Base-by-base conservation (phyloP, 2,329 filamentous ascomycete species). In the Raffaelea deltoideospora region DNA sequence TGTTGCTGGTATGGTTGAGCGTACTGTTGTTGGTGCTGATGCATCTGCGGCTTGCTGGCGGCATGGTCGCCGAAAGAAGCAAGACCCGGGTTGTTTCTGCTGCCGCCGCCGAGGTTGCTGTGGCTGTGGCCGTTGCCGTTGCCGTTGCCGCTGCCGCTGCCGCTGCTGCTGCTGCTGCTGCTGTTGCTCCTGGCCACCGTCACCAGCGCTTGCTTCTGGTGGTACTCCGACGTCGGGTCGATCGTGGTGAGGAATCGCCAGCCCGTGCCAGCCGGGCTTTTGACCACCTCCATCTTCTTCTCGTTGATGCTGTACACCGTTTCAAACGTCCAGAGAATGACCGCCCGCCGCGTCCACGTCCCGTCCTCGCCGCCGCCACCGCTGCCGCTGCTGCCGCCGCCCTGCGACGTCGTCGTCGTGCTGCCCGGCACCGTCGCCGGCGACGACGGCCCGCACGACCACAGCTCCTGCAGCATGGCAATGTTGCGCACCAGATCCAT, bases 391-490 rank as follows among this genome's bases (percentile, higher is more conserved):
- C 10, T 10, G 32, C 24, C 26, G 19, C 20, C 19, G 29, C 17
- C 29, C 17, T 29, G 34, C 17, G 26, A 41, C 4, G 33, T 9
- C 7, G 33, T 10, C 5, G 8, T 10, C 22, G 22, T 26, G 22
- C 21, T 23, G 30, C 11, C 6, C 37, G 9, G n/a, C 4, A 29
- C 23, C 18, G 50, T 51, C 57, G 37, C 18, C 13, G 34, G 9
- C 11, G 45, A 33, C 13, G 62, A 60, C 6, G 64, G 64, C 4
- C 67, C 53, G 11, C 60, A 56, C 4, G 70, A 76, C 64, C 67
- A 76, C 26, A 78, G 62, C 57, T 78, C 74, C 51, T 79, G 74
- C 51, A 75, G 72, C 73, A 78, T 78, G 50, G 70, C 70, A 32
- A 77, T 71, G 51, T 68, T 67, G 44, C 65, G 61, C 35, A 77